Base-by-base conservation (phyloP, 352 stramenopile genomes). In the Globisporangium polare region DNA sequence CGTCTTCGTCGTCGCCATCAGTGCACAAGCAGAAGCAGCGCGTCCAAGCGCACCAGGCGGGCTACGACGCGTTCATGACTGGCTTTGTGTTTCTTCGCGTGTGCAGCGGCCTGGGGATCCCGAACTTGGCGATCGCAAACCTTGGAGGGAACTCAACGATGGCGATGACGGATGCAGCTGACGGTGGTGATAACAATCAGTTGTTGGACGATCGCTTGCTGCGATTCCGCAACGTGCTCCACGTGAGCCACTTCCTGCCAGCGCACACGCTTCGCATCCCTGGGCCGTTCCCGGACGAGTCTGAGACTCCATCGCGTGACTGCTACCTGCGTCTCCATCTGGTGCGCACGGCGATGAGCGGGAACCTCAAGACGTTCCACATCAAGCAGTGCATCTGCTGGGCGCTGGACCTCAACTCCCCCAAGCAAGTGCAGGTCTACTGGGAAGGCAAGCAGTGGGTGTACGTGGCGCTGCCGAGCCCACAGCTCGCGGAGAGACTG, bases 51-150 rank as follows among this genome's bases (percentile, higher is more conserved):
- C 83, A 93, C 61, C 83, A 93, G 58, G 83, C 83, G 15, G 83
- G 83, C 2, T 90, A 90, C 43, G 83, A 93, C 46, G 83, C 83
- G 15, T 93, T 82, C 64, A 91, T 91, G 80, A 93, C 83, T 6
- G 83, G 83, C 4, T 80, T 69, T 52, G 80, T 93, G 5, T 93
- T 93, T 62, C 67, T 90, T 10, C 81, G 80, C 24, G 75, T 88
- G 4, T 89, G 79, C 51, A 74, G 71, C 13, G 78, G 70, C 7
- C 72, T 93, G 7, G 78, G 81, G 0, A 68, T 89, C 5, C 74
- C 72, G 0, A 91, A 91, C 45, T 71, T 84, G 31, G 65, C 70
- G 0, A 71, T 93, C 13, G 70, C 66, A 15, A 58, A 60, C 0
- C 69, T 92, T 13, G 53, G 22, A 31, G 37, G 35, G 8, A 33